These are phyloP conservation scores for Pestalotiopsis sp. DNA, from an alignment of 2,329 filamentous ascomycete genomes.

Conservation along the genomic window DNA sequence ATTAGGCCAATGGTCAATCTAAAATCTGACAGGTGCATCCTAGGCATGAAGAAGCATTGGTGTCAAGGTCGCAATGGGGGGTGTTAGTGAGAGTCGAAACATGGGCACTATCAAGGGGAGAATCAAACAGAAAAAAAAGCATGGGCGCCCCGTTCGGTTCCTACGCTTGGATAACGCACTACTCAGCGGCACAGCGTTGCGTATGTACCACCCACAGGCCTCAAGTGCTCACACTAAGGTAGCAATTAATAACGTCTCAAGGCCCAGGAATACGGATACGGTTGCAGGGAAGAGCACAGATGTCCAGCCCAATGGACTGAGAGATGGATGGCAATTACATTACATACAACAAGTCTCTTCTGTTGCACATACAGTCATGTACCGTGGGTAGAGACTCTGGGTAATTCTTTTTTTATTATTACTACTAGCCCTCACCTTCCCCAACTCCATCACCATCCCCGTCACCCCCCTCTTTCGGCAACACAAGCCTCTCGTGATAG, in stretches of 20 bases:
- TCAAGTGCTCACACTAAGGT: not conserved
- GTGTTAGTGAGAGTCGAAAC: not conserved
- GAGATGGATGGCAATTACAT: not conserved
- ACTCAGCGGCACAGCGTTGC: not conserved
- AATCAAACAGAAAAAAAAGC: not conserved
- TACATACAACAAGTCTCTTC: too few species aligned
- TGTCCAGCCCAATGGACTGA: not conserved
- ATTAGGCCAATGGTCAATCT: not conserved
- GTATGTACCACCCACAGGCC: not conserved
- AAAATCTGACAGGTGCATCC: slow-evolving; percentile 12
- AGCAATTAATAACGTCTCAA: not conserved
- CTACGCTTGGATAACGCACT: not conserved
- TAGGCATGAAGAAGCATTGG: not conserved
- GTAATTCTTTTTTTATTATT: not conserved
- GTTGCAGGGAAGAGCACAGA: not conserved
- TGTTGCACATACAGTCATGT: not conserved
- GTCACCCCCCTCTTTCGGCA: not conserved
- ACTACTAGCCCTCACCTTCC: not conserved
- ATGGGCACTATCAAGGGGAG: not conserved
- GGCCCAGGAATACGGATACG: not conserved
- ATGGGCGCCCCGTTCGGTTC: not conserved
- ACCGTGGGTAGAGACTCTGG: not conserved
- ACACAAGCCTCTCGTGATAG: slow-evolving; percentile 7
- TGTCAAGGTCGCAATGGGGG: not conserved
- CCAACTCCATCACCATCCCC: too few species aligned